Base-by-base conservation (phyloP, 169 alveolate species). In the Cryptosporidium sp. region DNA sequence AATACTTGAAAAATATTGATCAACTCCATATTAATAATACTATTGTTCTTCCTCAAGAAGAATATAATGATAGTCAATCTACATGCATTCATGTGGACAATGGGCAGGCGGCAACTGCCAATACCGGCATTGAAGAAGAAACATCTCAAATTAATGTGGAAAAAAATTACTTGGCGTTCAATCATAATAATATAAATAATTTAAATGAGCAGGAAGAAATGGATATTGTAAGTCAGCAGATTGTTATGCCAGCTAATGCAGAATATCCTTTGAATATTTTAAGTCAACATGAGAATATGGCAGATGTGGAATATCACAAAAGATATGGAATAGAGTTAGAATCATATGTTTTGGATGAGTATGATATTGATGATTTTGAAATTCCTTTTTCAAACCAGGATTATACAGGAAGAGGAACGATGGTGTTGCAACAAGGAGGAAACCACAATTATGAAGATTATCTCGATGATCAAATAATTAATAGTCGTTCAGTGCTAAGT, bases 11-110 rank as follows among this genome's bases (percentile, higher is more conserved):
- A 23, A 65, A 65, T 37, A 31, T 2, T 10, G 31, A 14, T 33
- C 71, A 65, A 65, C 16, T 65, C 26, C 33, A 65, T 29, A 35
- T 73, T 52, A 16, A 73, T 37, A 73, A 73, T 21, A 73, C 86
- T n/a, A 73, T 73, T n/a, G 55, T 73, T 33, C 70, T 73, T 52
- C 86, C 86, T 26, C 86, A 73, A 55, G 86, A 51, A 39, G 51
- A 67, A 67, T 67, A 67, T 67, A 16, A 33, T 67, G 55, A 67
- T 67, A n/a, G 29, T 10, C 41, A 67, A 31, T 9, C 5, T 67
- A 8, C 73, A 37, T 37, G 51, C 51, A 37, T 61, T 29, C 35
- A 67, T 67, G 41, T 37, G 51, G 50, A 37, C 3, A 39, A 33
- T 33, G 3, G 14, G 9, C 43, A 67, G 73, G 51, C 73, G 45